These are phyloP conservation scores for Marasmius oreades DNA, from an alignment of 1,284 basidiomycete genomes.

Conservation along the genomic window DNA sequence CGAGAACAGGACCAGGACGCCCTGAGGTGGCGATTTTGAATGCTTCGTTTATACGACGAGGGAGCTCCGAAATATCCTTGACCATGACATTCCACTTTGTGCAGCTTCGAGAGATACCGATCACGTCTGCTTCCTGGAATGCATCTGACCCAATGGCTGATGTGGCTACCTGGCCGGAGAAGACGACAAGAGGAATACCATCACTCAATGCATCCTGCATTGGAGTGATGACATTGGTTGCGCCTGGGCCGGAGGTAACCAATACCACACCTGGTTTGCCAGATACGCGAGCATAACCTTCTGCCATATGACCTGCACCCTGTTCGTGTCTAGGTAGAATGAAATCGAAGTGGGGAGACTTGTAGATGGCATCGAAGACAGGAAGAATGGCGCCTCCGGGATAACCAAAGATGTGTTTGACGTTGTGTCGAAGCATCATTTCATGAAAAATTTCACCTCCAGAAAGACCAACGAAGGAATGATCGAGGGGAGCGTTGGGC, in stretches of 20 bases:
- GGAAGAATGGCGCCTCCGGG: constrained; percentile 97
- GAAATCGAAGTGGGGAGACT: constrained; percentile 94
- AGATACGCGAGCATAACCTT: constrained; percentile 96
- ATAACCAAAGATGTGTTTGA: constrained; percentile 98
- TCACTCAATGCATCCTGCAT: constrained; percentile 98
- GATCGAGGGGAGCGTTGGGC: constrained; percentile 55
- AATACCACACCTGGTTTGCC: constrained; percentile 98
- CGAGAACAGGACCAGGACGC: constrained; percentile 94
- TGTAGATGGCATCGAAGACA: constrained; percentile 98
- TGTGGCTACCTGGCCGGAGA: constrained; percentile 96
- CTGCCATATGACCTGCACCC: constrained; percentile 98
- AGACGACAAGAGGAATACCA: constrained; percentile 93
- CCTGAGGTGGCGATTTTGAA: constrained; percentile 99
- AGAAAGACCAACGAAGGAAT: constrained; percentile 89
- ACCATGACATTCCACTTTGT: constrained; percentile 99
- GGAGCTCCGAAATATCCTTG: constrained; percentile 94
- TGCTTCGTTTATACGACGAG: constrained; percentile 95
- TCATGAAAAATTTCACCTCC: constrained; percentile 99
- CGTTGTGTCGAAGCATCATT: constrained; percentile 97
- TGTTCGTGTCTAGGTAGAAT: constrained; percentile 96
- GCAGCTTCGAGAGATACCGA: constrained; percentile 95
- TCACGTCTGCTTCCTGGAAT: constrained; percentile 97
- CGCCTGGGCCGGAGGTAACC: constrained; percentile 96
- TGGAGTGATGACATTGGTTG: constrained; percentile 96
- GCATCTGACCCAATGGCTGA: constrained; percentile 97